A percentile compares a stretch with the other conserved stretches of the same genome.
Evolutionary conservation across 2,329 filamentous ascomycete genomes (phyloP).

Genomic region (Clarireedia homoeocarpa): DNA sequence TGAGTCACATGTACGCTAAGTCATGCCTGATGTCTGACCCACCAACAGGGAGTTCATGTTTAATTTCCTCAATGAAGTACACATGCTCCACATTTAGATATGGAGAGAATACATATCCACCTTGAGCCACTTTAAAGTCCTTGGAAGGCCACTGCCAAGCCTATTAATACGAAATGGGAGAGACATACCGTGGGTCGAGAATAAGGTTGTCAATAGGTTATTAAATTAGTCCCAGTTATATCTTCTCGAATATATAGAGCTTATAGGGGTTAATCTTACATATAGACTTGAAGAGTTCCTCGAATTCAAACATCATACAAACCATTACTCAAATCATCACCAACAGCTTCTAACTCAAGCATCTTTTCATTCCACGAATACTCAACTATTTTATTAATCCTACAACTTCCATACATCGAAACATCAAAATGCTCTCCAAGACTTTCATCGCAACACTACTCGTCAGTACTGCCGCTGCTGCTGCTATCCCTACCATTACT

Average conservation of each 20-base stretch:
- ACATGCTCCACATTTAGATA: not conserved
- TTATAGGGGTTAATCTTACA: not conserved
- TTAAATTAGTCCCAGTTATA: not conserved
- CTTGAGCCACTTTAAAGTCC: not conserved
- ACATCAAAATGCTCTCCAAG: constrained; percentile 12
- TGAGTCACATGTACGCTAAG: too few species aligned
- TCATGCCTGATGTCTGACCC: too few species aligned
- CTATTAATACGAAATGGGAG: not conserved
- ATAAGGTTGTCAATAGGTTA: not conserved
- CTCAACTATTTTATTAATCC: not conserved
- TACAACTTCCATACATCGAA: not conserved
- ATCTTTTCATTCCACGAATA: not conserved
- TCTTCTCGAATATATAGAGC: not conserved
- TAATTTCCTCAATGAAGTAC: too few species aligned
- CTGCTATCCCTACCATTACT: constrained; percentile 2
- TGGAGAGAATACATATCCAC: not conserved
- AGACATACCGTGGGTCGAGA: not conserved
- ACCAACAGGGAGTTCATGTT: too few species aligned
- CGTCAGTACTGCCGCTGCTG: constrained; percentile 5
- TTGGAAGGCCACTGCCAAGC: not conserved
- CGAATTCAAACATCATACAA: not conserved
- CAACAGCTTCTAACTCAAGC: not conserved
- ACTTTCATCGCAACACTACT: constrained; percentile 9
- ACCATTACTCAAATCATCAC: not conserved
- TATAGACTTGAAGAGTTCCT: constrained; percentile 1